Evolutionary conservation across 805 yeast genomes (phyloP).

Genomic region (Candida mattraensis): DNA sequence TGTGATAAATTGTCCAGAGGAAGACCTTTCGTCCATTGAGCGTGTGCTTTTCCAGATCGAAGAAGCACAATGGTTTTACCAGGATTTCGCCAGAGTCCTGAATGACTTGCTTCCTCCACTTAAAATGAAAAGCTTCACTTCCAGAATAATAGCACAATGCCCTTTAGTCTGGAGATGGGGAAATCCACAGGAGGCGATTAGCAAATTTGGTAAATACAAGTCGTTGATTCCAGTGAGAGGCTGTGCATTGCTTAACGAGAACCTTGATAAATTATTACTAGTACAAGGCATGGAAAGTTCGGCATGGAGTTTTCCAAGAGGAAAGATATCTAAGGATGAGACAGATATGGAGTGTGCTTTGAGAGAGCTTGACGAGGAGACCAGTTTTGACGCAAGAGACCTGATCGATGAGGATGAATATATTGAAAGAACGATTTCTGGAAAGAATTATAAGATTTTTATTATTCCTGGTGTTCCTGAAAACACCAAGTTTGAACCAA

Average conservation of each 20-base stretch:
- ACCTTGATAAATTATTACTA: slow-evolving; percentile 66
- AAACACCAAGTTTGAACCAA: slow-evolving; percentile 70
- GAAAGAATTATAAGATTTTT: slow-evolving; percentile 84
- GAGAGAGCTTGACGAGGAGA: slow-evolving; percentile 91
- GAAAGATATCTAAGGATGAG: slow-evolving; percentile 93
- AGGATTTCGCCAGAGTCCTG: slow-evolving; percentile 73
- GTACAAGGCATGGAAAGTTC: slow-evolving; percentile 81
- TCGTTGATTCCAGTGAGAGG: slow-evolving; percentile 94
- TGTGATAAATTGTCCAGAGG: slow-evolving; percentile 87
- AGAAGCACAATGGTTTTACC: slow-evolving; percentile 98
- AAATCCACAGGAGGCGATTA: slow-evolving; percentile 74
- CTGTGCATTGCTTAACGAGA: slow-evolving; percentile 77
- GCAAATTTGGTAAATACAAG: slow-evolving; percentile 81
- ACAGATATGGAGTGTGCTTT: slow-evolving; percentile 84
- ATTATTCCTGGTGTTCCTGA: slow-evolving; percentile 78
- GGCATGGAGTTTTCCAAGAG: slow-evolving; percentile 95
- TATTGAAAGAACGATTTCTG: slow-evolving; percentile 76
- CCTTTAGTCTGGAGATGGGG: slow-evolving; percentile 86
- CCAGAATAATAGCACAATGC: slow-evolving; percentile 62
- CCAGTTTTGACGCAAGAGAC: slow-evolving; percentile 80
- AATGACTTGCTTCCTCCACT: slow-evolving; percentile 76
- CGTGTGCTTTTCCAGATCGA: slow-evolving; percentile 92
- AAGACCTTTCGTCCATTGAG: slow-evolving; percentile 78
- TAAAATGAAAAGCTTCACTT: slow-evolving; percentile 75
- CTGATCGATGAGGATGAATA: slow-evolving; percentile 68